Evolutionary conservation across 75 land plant species (phyloP), one percentile per base, ranked within the genome.

Genomic region (Pseudotsuga menziesii): DNA sequence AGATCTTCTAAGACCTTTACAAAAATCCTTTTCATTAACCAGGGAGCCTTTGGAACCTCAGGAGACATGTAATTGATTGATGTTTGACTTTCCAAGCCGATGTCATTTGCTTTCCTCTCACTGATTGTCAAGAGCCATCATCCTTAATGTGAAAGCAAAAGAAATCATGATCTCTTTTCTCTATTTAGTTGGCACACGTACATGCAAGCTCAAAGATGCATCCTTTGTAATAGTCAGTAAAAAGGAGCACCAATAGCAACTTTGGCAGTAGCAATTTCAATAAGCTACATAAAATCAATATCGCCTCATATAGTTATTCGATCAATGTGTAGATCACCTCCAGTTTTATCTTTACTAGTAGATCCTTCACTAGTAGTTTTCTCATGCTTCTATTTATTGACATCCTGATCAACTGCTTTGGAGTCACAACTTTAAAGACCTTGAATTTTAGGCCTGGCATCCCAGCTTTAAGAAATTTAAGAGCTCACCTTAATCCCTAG

Each of bases 371-470:
- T 26, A 14, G 32, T n/a, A 22, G 48, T 41, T 41, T 41, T 6
- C 5, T 41, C 48, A 41, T 41, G 26, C 11, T 44, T 39, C 39
- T 39, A 19, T 39, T 67, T n/a, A 67, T 67, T 41, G 5, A 41
- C 12, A 36, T 44, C 48, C 39, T 41, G 22, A 39, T 36, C 32
- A 67, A 67, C 48, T 39, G 72, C 56, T 80, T 77, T 64, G 76
- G 86, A 25, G 80, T 80, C 48, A 79, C 66, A 52, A 83, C 80
- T 76, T 80, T 83, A 23, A 80, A 83, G 26, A 86, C 86, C 77
- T 83, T 84, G 57, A 86, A 57, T 60, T 86, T 86, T 3, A 86
- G 78, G 73, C 81, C 80, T 19, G 86, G 88, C 67, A 86, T 83
- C 23, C 88, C 69, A 63, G 84, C 75, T 63, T 77, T 86, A 41